A percentile compares a stretch with the other conserved stretches of the same genome.
Evolutionary conservation across 257 asterid species (phyloP).

Genomic region (Scutellaria galericulata): DNA sequence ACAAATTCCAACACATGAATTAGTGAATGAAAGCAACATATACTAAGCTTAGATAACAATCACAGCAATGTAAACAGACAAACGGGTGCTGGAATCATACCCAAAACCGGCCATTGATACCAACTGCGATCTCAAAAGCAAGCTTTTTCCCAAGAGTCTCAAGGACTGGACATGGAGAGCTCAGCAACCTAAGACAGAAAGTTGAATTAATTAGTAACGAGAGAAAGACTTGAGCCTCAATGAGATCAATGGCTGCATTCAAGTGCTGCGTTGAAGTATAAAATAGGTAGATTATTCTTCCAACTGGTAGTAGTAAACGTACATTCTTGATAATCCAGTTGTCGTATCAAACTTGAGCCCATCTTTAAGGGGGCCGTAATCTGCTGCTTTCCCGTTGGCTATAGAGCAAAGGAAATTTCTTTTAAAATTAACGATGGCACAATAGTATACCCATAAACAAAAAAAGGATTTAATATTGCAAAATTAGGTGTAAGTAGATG

Average conservation of each 20-base stretch:
- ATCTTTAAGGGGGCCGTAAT: conserved; percentile 86
- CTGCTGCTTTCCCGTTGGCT: conserved; percentile 90
- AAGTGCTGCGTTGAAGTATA: neutral
- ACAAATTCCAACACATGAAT: conserved; percentile 3
- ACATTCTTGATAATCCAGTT: conserved; percentile 88
- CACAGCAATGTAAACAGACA: conserved; percentile 14
- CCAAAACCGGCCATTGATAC: conserved; percentile 95
- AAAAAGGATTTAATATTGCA: conserved; percentile 1
- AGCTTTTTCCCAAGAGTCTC: conserved; percentile 92
- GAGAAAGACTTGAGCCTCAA: neutral
- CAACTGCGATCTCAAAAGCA: conserved; percentile 93
- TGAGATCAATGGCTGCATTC: neutral
- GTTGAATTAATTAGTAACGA: conserved; percentile 6
- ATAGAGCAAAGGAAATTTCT: conserved; percentile 31
- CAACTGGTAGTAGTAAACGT: conserved; percentile 31
- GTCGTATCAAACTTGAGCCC: conserved; percentile 95
- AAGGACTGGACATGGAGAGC: conserved; percentile 85
- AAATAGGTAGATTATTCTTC: neutral
- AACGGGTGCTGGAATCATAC: conserved; percentile 47
- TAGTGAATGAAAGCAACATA: conserved; percentile 12
- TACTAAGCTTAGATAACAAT: conserved; percentile 24
- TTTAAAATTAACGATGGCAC: conserved; percentile 13
- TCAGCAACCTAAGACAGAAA: conserved; percentile 62
- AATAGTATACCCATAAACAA: conserved; percentile 1
- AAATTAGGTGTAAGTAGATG: conserved; percentile 3